Evolutionary conservation across 768 basidiomycete genomes (phyloP), one percentile per base, ranked within the genome.

Genomic region (Serendipita sp.): DNA sequence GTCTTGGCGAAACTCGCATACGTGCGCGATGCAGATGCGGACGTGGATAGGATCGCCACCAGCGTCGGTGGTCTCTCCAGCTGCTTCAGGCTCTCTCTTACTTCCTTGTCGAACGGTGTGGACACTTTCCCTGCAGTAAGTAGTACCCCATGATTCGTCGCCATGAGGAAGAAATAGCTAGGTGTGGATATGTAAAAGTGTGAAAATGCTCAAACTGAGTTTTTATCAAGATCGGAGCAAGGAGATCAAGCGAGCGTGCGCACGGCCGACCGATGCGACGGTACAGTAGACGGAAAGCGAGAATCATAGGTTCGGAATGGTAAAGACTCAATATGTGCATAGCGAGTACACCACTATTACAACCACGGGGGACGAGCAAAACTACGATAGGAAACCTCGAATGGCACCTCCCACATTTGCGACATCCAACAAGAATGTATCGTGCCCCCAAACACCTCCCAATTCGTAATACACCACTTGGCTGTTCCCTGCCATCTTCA

Each of bases 371-470:
- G 41, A 41, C 13, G 41, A 41, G 13, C 41, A 13, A 16, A 34
- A 30, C 36, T 65, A 75, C 66, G 74, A 84, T 69, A 96, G 75
- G 77, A 96, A 95, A 0, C 93, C 93, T 67, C 89, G 81, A 64
- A 97, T 86, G 1, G 92, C 93, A 1, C 92, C 87, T 7, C 92
- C 92, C 0, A 97, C 91, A 70, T 91, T 93, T 67, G 86, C 77
- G 7, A 90, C 84, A 71, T 96, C 93, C 69, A 96, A 77, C 84
- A 98, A 77, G 77, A 97, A 97, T 23, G 93, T 97, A 75, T 99
- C 95, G 71, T 99, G 95, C 1, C 96, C 96, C 94, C 93, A 98
- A n/a, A 98, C 94, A 7, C 95, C 94, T 32, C 95, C 95, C 1
- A 98, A 81, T 75, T 98, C 96, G 72, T 95, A 99, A 74, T 97